A percentile compares a stretch with the other conserved stretches of the same genome.
phyloP scores from a whole-genome alignment of 352 stramenopile species.

The Pseudoperonospora humuli region DNA sequence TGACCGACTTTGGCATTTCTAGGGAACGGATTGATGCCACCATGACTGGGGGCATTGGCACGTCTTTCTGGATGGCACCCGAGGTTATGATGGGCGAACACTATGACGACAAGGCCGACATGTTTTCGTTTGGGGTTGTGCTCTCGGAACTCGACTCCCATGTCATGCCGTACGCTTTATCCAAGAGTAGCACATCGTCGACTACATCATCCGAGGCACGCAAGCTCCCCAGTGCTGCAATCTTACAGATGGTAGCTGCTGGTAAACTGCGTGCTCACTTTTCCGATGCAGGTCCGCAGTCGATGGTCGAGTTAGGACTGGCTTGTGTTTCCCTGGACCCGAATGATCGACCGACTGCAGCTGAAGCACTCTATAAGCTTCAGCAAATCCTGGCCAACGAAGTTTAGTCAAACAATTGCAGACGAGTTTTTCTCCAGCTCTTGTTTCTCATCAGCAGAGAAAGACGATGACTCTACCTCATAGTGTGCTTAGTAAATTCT shows the following conservation, averaged over 20 bases:
- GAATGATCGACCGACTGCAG: conserved; percentile 22
- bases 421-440: too few relatives aligned
- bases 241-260: conserved; percentile 38
- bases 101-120: conserved; percentile 36
- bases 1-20: conserved; percentile 38
- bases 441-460: too few relatives aligned
- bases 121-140: conserved; percentile 39
- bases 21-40: conserved; percentile 20
- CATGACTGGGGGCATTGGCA: conserved; percentile 31
- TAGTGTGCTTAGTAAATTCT: too few relatives aligned
- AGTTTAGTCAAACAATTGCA: too few relatives aligned
- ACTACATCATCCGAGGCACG: conserved; percentile 19
- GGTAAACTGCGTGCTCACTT: conserved; percentile 39
- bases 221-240: conserved; percentile 22
- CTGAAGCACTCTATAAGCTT: conserved; percentile 32
- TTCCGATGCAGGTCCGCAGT: conserved; percentile 13
- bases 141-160: conserved; percentile 30
- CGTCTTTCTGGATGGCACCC: conserved; percentile 34
- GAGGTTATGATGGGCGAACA: conserved; percentile 32
- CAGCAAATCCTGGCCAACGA: too few relatives aligned
- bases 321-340: conserved; percentile 35
- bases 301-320: conserved; percentile 21
- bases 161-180: conserved; percentile 19
- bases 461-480: too few relatives aligned
- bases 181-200: too few relatives aligned